phyloP scores from a whole-genome alignment of 768 basidiomycete genomes.

The Amanita molliuscula region DNA sequence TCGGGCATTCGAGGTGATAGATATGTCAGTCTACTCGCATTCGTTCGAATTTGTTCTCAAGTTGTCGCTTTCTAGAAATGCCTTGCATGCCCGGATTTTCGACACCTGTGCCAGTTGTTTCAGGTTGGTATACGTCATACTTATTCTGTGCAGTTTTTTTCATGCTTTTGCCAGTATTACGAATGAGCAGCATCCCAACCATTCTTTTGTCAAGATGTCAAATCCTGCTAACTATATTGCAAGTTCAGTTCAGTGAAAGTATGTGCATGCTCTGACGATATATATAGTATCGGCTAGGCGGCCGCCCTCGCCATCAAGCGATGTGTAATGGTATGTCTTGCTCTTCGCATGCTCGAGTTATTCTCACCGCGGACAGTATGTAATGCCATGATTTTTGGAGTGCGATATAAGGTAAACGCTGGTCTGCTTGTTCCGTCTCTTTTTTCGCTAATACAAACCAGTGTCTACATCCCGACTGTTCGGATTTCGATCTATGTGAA shows the following conservation, averaged over 20 bases:
- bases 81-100: constrained; percentile 74
- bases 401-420: constrained; percentile 58
- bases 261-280: neutral
- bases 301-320: constrained; percentile 33
- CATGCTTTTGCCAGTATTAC: constrained; percentile 37
- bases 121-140: constrained; percentile 23
- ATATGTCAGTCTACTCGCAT: constrained; percentile 40
- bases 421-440: constrained; percentile 6
- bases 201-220: constrained; percentile 58
- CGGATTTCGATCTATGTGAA: constrained; percentile 75
- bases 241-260: constrained; percentile 12
- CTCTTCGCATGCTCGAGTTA: neutral
- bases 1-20: constrained; percentile 59
- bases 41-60: neutral
- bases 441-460: constrained; percentile 15
- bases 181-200: constrained; percentile 62
- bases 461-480: constrained; percentile 75
- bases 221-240: constrained; percentile 50
- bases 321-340: constrained; percentile 42
- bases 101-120: constrained; percentile 70
- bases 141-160: constrained; percentile 1
- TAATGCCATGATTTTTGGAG: constrained; percentile 39
- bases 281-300: neutral
- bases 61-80: constrained; percentile 51
- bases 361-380: constrained; percentile 26